phyloP scores from a whole-genome alignment of 2,329 filamentous ascomycete genomes.

The Diaporthe eres region DNA sequence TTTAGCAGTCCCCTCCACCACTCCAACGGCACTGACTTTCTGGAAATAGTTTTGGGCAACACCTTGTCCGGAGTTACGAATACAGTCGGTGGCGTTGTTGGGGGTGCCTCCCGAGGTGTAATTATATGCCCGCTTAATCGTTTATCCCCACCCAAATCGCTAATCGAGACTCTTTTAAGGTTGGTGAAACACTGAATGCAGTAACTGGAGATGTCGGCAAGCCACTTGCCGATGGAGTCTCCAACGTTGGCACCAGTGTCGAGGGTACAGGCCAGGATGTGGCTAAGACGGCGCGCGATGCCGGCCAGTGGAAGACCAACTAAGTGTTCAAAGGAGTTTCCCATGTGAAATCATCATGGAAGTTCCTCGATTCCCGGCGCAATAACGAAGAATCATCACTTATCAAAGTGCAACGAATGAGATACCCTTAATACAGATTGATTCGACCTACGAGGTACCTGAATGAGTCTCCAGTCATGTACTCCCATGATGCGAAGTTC shows the following conservation, averaged over 20 bases:
- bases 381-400: neutral
- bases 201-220: slow-evolving; percentile 38
- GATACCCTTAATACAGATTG: slow-evolving; percentile 22
- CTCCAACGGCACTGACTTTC: neutral
- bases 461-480: neutral
- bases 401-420: neutral
- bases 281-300: slow-evolving; percentile 34
- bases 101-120: slow-evolving; percentile 44
- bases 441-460: neutral
- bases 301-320: slow-evolving; percentile 41
- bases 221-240: slow-evolving; percentile 39
- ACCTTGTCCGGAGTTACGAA: slow-evolving; percentile 39
- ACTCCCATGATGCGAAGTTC: neutral
- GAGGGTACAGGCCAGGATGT: slow-evolving; percentile 38
- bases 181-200: slow-evolving; percentile 38
- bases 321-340: neutral
- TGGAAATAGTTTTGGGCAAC: slow-evolving; percentile 27
- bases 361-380: accelerated
- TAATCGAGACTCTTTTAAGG: neutral
- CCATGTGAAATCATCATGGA: no score
- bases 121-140: slow-evolving; percentile 45
- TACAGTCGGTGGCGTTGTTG: slow-evolving; percentile 39
- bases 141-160: neutral
- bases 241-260: slow-evolving; percentile 38
- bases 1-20: neutral